Evolutionary conservation across 2,329 filamentous ascomycete species (phyloP), one percentile per base, ranked within the genome.

Genomic region (Diaporthe caulivora): DNA sequence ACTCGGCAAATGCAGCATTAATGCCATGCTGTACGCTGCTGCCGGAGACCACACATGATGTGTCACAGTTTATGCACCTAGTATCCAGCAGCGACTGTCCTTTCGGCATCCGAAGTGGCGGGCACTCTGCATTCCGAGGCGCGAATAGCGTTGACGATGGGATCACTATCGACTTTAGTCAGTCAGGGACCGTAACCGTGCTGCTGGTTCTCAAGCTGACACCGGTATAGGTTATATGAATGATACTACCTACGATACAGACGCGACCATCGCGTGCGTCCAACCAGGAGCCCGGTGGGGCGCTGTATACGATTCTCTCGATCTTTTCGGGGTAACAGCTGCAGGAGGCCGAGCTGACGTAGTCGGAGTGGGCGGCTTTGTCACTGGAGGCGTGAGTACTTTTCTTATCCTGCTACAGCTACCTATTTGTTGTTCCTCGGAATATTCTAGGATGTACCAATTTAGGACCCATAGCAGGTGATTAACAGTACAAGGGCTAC

Each of bases 241-340:
- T 51, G 18, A 74, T 17, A 82, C 79, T 0, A 79, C 78, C 0
- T 82, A 82, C 54, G 71, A 83, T 34, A n/a, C 67, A 0, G 70
- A 76, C 2, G 78, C 67, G 0, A 78, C 79, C 17, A 76, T 82
- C 26, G 82, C 80, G 3, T 78, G 75, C 4, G 79, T 83, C 8
- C 76, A 79, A 13, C 78, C 79, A 10, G 80, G 80, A 11, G 75
- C 77, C n/a, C 73, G 74, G 40, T 81, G 79, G 80, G 76, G 75
- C 10, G 73, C 70, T 24, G 78, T 80, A 11, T 81, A 78, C 69
- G 53, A 75, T 15, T 71, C 76, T 6, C 76, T 80, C 11, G 76
- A 72, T 2, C 68, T 71, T 2, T 54, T 76, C n/a, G 70, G 67
- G 9, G 75, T 79, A n/a, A 74, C 73, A 2, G 76, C 71, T 3